A percentile compares a stretch with the other conserved stretches of the same genome.
Evolutionary conservation across 2,329 filamentous ascomycete genomes (phyloP).

Genomic region (Pyricularia sp.): DNA sequence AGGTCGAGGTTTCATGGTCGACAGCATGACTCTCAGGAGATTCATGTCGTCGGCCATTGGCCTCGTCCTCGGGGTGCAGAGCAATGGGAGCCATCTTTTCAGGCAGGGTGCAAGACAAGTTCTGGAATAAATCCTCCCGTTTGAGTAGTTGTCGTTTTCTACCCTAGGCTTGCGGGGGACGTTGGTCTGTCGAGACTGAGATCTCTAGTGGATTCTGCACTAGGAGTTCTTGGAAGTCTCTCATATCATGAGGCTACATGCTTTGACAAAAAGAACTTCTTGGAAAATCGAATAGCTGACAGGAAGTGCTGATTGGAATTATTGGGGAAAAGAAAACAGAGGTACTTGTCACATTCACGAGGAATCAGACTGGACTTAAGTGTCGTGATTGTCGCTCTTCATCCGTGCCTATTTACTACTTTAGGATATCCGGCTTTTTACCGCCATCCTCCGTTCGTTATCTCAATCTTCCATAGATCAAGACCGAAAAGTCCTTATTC

Average conservation of each 20-base stretch:
- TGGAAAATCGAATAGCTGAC: not conserved
- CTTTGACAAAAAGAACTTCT: not conserved
- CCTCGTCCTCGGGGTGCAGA: not conserved
- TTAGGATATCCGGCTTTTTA: not conserved
- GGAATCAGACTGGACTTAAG: not conserved
- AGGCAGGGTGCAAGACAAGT: not conserved
- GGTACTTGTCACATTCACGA: not conserved
- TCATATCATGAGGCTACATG: not conserved
- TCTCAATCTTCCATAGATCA: not conserved
- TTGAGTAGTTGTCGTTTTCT: not conserved
- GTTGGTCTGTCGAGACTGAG: not conserved
- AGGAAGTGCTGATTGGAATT: not conserved
- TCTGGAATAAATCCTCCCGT: not conserved
- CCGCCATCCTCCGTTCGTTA: not conserved
- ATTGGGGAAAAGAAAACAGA: not conserved
- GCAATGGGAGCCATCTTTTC: not conserved
- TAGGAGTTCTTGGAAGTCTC: not conserved
- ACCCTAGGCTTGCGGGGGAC: not conserved
- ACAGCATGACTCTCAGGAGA: not conserved
- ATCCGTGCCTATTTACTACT: not conserved
- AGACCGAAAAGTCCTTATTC: not conserved
- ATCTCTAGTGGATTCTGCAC: not conserved
- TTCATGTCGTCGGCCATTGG: not conserved
- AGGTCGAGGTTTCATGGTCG: not conserved
- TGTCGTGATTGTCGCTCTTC: not conserved